phyloP scores from a whole-genome alignment of 2,329 filamentous ascomycete genomes.

The Verruconis gallopava region DNA sequence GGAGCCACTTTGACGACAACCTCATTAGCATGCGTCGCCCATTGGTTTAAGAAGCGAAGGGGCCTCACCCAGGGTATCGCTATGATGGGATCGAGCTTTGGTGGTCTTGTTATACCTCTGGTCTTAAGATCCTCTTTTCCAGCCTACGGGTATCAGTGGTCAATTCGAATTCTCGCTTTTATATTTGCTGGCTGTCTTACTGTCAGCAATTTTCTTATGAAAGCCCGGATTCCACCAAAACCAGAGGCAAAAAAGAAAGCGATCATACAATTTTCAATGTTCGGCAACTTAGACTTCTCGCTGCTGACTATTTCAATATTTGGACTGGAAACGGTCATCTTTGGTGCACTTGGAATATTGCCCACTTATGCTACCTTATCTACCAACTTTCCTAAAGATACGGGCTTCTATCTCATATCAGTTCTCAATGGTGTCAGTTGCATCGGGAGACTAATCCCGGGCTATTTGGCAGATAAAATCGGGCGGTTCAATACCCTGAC shows the following conservation, averaged over 20 bases:
- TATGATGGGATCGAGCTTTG: slow-evolving; percentile 23
- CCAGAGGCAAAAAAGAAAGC: slow-evolving; percentile 13
- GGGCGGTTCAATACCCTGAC: slow-evolving; percentile 43
- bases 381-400: slow-evolving; percentile 18
- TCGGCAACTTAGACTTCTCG: slow-evolving; percentile 16
- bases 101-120: slow-evolving; percentile 25
- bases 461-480: slow-evolving; percentile 39
- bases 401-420: slow-evolving; percentile 37
- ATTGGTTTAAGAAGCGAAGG: slow-evolving; percentile 27
- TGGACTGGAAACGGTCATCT: slow-evolving; percentile 19
- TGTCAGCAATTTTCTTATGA: slow-evolving; percentile 22
- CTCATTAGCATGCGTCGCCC: slow-evolving; percentile 22
- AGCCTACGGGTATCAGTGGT: slow-evolving; percentile 25
- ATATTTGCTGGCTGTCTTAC: slow-evolving; percentile 21
- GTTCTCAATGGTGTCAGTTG: slow-evolving; percentile 35
- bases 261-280: slow-evolving; percentile 24
- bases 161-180: slow-evolving; percentile 27
- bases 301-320: slow-evolving; percentile 24
- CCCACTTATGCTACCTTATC: slow-evolving; percentile 4
- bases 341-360: slow-evolving; percentile 6
- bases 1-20: slow-evolving; percentile 27
- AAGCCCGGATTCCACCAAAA: slow-evolving; percentile 14
- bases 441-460: slow-evolving; percentile 42
- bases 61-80: slow-evolving; percentile 27
- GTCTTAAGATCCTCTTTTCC: slow-evolving; percentile 19